phyloP scores from a whole-genome alignment of 139 green algal species.

The Trebouxia sp. region DNA sequence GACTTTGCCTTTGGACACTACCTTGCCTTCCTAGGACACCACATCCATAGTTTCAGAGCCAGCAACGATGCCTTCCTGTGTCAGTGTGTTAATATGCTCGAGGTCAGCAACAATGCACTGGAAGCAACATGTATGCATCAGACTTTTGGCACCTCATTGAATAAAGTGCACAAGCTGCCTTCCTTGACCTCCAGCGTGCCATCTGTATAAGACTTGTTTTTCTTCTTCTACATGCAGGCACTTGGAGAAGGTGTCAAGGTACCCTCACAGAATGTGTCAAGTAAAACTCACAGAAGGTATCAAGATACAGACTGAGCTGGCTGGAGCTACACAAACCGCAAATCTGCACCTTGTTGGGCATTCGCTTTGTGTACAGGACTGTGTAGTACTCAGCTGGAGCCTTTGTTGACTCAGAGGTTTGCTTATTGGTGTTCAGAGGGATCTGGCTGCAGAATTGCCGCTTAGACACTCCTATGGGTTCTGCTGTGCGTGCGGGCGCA shows the following conservation, averaged over 20 bases:
- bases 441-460: not conserved
- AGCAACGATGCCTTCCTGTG: no score
- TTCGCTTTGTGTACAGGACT: constrained; percentile 48
- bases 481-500: not conserved
- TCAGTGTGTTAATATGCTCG: no score
- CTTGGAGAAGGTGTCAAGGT: no score
- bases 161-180: constrained; percentile 37
- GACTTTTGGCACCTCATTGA: constrained; percentile 23
- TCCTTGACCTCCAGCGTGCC: constrained; percentile 51
- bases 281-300: not conserved
- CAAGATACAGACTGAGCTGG: not conserved
- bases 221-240: constrained; percentile 24
- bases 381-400: constrained; percentile 31
- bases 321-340: not conserved
- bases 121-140: not conserved
- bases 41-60: not conserved
- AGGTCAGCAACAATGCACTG: not conserved
- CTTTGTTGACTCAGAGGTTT: not conserved
- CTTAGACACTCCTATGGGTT: not conserved
- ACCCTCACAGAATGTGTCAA: not conserved
- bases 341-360: constrained; percentile 28
- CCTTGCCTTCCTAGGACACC: constrained; percentile 55
- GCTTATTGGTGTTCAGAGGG: not conserved
- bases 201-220: constrained; percentile 57
- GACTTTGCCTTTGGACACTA: constrained; percentile 42